Conservation (phyloP, 371 early-diverging fungal genomes). For the Saksenaea oblongispora region DNA sequence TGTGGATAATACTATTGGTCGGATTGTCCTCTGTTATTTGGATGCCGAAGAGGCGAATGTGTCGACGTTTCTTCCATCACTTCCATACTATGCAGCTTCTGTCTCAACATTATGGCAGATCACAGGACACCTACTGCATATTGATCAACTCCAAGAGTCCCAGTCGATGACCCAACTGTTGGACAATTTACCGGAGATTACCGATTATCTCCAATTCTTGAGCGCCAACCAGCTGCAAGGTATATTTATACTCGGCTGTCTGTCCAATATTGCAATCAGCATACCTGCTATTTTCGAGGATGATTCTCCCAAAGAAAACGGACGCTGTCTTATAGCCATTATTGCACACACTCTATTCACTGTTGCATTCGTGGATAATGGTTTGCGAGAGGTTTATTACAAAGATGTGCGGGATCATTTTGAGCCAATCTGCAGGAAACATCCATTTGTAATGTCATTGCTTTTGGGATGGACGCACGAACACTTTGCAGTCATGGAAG, state of each 20-base stretch:
- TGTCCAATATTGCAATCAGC: slow-evolving; percentile 33
- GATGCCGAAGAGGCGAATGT: slow-evolving; percentile 27
- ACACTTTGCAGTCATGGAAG: slow-evolving; percentile 47
- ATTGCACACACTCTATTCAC: slow-evolving; percentile 48
- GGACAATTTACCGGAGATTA: slow-evolving; percentile 19
- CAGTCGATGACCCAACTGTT: slow-evolving; percentile 11
- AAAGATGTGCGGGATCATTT: slow-evolving; percentile 55
- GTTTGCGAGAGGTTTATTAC: slow-evolving; percentile 44
- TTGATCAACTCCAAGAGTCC: slow-evolving; percentile 15
- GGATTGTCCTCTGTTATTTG: slow-evolving; percentile 21
- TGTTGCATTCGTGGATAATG: slow-evolving; percentile 47
- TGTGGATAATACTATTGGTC: slow-evolving; percentile 18
- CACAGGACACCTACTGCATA: slow-evolving; percentile 25
- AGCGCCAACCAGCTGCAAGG: slow-evolving; percentile 29
- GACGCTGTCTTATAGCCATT: slow-evolving; percentile 31
- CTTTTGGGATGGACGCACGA: slow-evolving; percentile 48
- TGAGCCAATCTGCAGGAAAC: slow-evolving; percentile 37
- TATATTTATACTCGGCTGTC: slow-evolving; percentile 34
- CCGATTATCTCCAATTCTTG: slow-evolving; percentile 27
- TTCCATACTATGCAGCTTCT: slow-evolving; percentile 52
- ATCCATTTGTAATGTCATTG: slow-evolving; percentile 42
- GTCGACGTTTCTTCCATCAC: slow-evolving; percentile 52
- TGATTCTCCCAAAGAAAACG: slow-evolving; percentile 12
- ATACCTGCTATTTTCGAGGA: slow-evolving; percentile 14
- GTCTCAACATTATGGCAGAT: slow-evolving; percentile 36